Evolutionary conservation across 208 protist species (phyloP).

Genomic region (Trypanosoma lewisi): DNA sequence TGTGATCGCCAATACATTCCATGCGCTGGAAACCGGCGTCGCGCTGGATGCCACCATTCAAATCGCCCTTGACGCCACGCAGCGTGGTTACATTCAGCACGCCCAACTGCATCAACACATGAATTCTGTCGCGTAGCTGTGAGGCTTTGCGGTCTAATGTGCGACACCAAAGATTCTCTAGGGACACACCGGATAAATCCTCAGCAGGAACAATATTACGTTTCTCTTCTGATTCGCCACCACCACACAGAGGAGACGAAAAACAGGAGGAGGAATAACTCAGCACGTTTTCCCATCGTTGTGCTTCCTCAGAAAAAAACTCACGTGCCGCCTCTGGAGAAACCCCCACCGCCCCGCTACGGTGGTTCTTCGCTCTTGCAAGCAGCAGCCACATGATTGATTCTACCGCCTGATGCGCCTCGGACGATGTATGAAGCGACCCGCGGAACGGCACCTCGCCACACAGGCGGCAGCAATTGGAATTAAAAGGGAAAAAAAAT

Average conservation of each 20-base stretch:
- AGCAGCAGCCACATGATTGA: slow-evolving; percentile 23
- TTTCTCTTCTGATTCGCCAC: not conserved
- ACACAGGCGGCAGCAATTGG: slow-evolving; percentile 20
- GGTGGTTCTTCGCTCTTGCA: slow-evolving; percentile 7
- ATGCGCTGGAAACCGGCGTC: slow-evolving; percentile 23
- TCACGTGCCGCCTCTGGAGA: slow-evolving; percentile 9
- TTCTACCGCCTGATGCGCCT: slow-evolving; percentile 10
- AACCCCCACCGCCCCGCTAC: slow-evolving; percentile 15
- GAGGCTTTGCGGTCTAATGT: slow-evolving; percentile 1
- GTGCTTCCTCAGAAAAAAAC: slow-evolving; percentile 18
- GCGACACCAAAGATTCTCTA: slow-evolving; percentile 7
- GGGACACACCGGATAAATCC: not conserved
- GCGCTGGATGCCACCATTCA: not conserved
- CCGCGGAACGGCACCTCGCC: slow-evolving; percentile 5
- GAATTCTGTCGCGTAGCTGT: slow-evolving; percentile 6
- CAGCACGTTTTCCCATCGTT: slow-evolving; percentile 15
- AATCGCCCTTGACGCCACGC: not conserved
- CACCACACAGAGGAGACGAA: not conserved
- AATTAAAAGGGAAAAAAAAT: slow-evolving; percentile 21
- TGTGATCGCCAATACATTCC: slow-evolving; percentile 37
- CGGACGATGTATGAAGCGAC: not conserved
- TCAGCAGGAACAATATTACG: not conserved
- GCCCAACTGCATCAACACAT: slow-evolving; percentile 6
- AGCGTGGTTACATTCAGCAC: slow-evolving; percentile 1
- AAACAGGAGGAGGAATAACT: not conserved